phyloP scores from a whole-genome alignment of 2,329 filamentous ascomycete species.

The Dactylellina haptotyla region DNA sequence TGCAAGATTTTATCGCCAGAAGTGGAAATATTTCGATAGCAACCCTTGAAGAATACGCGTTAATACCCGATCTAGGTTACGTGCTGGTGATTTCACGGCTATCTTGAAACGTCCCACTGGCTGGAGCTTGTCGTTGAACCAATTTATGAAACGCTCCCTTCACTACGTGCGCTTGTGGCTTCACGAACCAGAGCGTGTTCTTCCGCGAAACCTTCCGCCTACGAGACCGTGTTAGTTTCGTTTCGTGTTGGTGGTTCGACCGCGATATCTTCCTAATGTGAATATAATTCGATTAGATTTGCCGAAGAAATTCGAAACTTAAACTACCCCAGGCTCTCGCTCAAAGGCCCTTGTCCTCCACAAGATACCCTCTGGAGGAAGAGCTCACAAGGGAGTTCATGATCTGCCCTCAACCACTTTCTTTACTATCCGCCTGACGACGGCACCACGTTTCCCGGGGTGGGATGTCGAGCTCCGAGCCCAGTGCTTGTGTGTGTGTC shows the following conservation, averaged over 20 bases:
- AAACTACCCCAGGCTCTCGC: too few relatives aligned
- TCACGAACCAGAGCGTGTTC: conserved; percentile 44
- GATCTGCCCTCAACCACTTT: background rate
- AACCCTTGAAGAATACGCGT: conserved; percentile 25
- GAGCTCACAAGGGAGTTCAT: too few relatives aligned
- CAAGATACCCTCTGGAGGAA: too few relatives aligned
- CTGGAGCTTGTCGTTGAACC: background rate
- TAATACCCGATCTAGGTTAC: conserved; percentile 21
- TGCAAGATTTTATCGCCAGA: conserved; percentile 17
- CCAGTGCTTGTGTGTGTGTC: too few relatives aligned
- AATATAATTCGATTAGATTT: too few relatives aligned
- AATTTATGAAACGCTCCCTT: conserved; percentile 21
- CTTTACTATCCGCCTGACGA: background rate
- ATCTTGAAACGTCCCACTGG: conserved; percentile 22
- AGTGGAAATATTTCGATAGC: conserved; percentile 22
- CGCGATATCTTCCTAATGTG: conserved; percentile 22
- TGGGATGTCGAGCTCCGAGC: background rate
- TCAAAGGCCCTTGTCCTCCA: too few relatives aligned
- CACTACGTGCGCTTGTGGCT: conserved; percentile 17
- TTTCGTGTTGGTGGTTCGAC: conserved; percentile 34
- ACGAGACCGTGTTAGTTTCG: conserved; percentile 37
- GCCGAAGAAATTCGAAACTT: too few relatives aligned
- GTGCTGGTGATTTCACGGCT: background rate
- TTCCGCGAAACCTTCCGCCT: conserved; percentile 6
- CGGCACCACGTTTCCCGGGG: too few relatives aligned